Conservation (phyloP, 148 eudicot species). For the Pharnaceum exiguum region DNA sequence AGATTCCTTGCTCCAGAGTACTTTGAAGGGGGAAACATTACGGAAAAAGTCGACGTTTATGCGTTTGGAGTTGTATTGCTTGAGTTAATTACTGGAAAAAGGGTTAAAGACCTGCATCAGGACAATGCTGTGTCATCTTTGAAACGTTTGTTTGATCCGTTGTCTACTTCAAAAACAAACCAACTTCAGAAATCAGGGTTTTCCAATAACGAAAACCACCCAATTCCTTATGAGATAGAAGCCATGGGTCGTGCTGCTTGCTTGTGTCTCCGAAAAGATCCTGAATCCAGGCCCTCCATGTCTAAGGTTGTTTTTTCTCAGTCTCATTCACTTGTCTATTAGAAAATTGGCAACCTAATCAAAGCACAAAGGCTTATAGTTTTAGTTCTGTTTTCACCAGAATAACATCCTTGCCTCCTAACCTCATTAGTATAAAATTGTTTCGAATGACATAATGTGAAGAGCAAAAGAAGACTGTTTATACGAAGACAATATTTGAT, state of each 20-base stretch:
- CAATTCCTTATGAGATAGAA: conserved; percentile 61
- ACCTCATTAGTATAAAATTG: too few relatives aligned
- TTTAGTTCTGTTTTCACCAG: too few relatives aligned
- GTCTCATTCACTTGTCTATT: neutral
- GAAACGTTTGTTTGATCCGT: conserved; percentile 37
- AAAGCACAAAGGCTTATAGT: too few relatives aligned
- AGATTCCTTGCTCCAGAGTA: conserved; percentile 92
- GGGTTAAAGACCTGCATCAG: conserved; percentile 41
- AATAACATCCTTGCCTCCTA: too few relatives aligned
- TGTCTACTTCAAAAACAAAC: conserved; percentile 31
- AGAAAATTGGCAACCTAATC: too few relatives aligned
- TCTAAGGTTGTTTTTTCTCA: conserved; percentile 54
- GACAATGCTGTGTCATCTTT: conserved; percentile 33
- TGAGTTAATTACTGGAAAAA: conserved; percentile 74
- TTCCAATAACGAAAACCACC: conserved; percentile 29
- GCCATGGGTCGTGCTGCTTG: conserved; percentile 71
- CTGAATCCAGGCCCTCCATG: conserved; percentile 78
- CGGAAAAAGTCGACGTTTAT: conserved; percentile 81
- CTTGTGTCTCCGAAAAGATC: conserved; percentile 81
- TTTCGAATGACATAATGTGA: too few relatives aligned
- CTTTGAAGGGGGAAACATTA: conserved; percentile 49
- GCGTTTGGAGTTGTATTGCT: conserved; percentile 75
- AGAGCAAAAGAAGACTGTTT: too few relatives aligned
- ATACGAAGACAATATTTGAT: too few relatives aligned
- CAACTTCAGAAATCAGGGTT: conserved; percentile 33